Evolutionary conservation across 495 filamentous ascomycete genomes (phyloP).

Genomic region (Neurospora sublineolata): DNA sequence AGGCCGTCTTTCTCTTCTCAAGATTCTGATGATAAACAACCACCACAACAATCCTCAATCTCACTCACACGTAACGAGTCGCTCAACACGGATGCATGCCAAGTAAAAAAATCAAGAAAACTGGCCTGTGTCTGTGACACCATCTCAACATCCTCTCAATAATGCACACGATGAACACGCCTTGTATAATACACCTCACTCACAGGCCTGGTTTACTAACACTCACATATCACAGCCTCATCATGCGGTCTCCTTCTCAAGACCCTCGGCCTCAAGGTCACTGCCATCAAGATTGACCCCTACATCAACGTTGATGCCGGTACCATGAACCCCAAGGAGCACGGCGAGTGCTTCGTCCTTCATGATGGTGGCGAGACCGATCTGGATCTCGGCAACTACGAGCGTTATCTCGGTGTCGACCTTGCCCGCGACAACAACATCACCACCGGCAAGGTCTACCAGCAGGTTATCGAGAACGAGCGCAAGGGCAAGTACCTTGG

Average conservation of each 20-base stretch:
- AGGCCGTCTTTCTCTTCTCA: conserved; percentile 8
- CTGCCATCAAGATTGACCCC: conserved; percentile 52
- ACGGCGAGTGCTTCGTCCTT: conserved; percentile 33
- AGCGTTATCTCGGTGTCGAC: conserved; percentile 47
- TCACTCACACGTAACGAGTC: conserved; percentile 6
- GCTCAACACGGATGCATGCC: conserved; percentile 10
- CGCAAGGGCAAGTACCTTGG: conserved; percentile 79
- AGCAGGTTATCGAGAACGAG: conserved; percentile 67
- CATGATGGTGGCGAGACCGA: conserved; percentile 38
- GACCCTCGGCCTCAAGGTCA: conserved; percentile 60
- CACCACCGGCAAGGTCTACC: conserved; percentile 92
- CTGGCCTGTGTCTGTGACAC: conserved; percentile 5
- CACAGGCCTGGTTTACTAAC: neutral
- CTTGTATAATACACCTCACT: conserved; percentile 10
- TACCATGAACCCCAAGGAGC: conserved; percentile 52
- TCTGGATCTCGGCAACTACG: conserved; percentile 94
- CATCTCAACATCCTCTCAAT: neutral
- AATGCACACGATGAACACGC: neutral
- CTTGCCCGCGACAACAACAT: conserved; percentile 78
- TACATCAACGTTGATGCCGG: conserved; percentile 84
- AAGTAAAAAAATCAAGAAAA: neutral
- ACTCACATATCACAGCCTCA: neutral
- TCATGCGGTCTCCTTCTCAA: conserved; percentile 69
- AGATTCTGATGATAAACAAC: conserved; percentile 5
- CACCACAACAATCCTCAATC: neutral